A percentile compares a stretch with the other conserved stretches of the same genome.
phyloP scores from a whole-genome alignment of 2,329 filamentous ascomycete genomes.

The Rutstroemia sp. region DNA sequence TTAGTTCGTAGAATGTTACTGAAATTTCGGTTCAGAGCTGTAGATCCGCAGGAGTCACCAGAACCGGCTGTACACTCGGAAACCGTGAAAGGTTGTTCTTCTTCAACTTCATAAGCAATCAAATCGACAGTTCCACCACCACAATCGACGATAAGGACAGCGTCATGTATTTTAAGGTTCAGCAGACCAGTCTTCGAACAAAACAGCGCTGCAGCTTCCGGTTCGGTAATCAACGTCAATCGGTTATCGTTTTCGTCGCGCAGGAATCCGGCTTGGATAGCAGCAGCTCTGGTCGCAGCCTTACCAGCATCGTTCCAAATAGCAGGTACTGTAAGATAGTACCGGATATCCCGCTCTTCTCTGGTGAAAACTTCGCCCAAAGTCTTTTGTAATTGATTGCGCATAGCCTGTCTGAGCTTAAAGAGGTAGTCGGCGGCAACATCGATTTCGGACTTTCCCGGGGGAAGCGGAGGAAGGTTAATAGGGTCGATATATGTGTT shows the following conservation, averaged over 20 bases:
- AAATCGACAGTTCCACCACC: slow-evolving; percentile 97
- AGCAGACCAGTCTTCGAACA: slow-evolving; percentile 94
- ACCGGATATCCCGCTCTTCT: slow-evolving; percentile 95
- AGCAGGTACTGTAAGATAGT: slow-evolving; percentile 96
- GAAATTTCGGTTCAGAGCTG: slow-evolving; percentile 94
- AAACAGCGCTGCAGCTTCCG: slow-evolving; percentile 94
- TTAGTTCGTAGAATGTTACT: slow-evolving; percentile 96
- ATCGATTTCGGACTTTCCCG: slow-evolving; percentile 97
- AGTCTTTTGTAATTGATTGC: slow-evolving; percentile 90
- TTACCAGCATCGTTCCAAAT: slow-evolving; percentile 99
- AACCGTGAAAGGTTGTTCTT: slow-evolving; percentile 94
- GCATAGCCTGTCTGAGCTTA: slow-evolving; percentile 95
- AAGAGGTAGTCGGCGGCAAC: slow-evolving; percentile 99
- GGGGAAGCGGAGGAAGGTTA: slow-evolving; percentile 92
- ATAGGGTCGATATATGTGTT: slow-evolving; percentile 99
- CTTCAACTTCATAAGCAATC: slow-evolving; percentile 97
- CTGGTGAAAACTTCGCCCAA: slow-evolving; percentile 95
- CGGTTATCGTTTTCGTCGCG: slow-evolving; percentile 97
- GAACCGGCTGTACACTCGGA: slow-evolving; percentile 96
- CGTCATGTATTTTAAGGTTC: slow-evolving; percentile 96
- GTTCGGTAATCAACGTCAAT: slow-evolving; percentile 88
- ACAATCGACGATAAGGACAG: slow-evolving; percentile 96
- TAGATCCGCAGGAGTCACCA: slow-evolving; percentile 97
- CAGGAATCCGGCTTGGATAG: slow-evolving; percentile 93
- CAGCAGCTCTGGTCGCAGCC: slow-evolving; percentile 88